Evolutionary conservation across 345 rosid genomes (phyloP), one percentile per base, ranked within the genome.

Genomic region (Citrus unshiu): DNA sequence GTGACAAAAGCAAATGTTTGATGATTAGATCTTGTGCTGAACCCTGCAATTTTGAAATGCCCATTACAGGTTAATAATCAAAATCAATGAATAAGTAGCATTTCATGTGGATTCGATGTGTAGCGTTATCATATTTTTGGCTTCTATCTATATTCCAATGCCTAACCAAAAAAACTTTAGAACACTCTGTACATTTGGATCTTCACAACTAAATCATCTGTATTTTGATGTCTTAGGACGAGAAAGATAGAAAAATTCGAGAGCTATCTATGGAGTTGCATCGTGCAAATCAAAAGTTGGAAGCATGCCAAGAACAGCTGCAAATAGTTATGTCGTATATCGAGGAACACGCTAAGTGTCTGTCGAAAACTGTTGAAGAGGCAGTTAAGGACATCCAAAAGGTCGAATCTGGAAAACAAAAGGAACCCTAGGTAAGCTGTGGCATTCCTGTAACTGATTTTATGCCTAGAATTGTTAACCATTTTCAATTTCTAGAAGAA

Each of bases 191-290:
- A 18, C 58, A 18, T 54, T 16, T 54, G 37, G 24, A 30, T 29
- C 4, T 30, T 24, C 29, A 60, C 18, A 27, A 8, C 57, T 81
- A 49, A 67, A 58, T 60, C 25, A 49, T 72, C 49, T 74, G 60
- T 27, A 60, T 68, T 13, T 51, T 56, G n/a, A 74, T 56, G 43
- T 72, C n/a, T 8, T 62, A 78, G 84, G 84, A 78, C 18, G 84
- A 78, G 25, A 78, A 78, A 82, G 84, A 82, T 32, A 74, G 62
- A 76, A 82, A 73, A 78, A 82, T 82, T 39, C 65, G 79, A 49
- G 79, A 74, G 64, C 71, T 78, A 56, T 78, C 81, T 29, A 54
- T 62, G 0, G 81, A 82, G 79, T 21, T 82, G 73, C 75, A 70
- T 57, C 76, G 39, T 7, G 72, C 79, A 63, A 74, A 82, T 74